Conservation (phyloP, 805 yeast species). For the Pichia heedii region DNA sequence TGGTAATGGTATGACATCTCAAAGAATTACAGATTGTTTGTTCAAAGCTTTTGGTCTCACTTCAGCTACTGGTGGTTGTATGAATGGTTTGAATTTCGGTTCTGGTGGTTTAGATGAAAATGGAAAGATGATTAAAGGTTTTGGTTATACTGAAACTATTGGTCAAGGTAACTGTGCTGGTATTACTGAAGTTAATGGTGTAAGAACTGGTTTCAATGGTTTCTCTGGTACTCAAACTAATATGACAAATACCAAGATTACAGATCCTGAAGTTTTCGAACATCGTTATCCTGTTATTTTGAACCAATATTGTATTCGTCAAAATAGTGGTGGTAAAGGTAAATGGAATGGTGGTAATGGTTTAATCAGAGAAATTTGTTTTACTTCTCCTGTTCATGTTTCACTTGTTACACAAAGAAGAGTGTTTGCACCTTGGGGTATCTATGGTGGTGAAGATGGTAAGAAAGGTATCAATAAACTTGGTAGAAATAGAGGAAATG, state of each 20-base stretch:
- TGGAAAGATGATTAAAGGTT: conserved; percentile 50
- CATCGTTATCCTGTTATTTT: conserved; percentile 78
- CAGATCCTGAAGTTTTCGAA: conserved; percentile 85
- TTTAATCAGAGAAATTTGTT: conserved; percentile 76
- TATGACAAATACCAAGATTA: conserved; percentile 89
- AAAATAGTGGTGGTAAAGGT: conserved; percentile 79
- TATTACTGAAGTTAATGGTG: conserved; percentile 47
- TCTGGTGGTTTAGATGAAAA: conserved; percentile 50
- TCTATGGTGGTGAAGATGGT: conserved; percentile 76
- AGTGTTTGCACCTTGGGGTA: conserved; percentile 76
- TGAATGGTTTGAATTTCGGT: conserved; percentile 92
- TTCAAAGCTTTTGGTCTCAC: conserved; percentile 78
- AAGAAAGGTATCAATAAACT: conserved; percentile 32
- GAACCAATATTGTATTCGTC: conserved; percentile 60
- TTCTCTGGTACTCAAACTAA: conserved; percentile 87
- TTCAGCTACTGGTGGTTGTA: conserved; percentile 95
- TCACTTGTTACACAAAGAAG: conserved; percentile 84
- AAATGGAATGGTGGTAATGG: conserved; percentile 75
- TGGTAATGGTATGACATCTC: conserved; percentile 92
- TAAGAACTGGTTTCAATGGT: conserved; percentile 75
- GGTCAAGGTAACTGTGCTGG: conserved; percentile 57
- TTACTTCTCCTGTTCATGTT: conserved; percentile 59
- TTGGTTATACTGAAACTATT: conserved; percentile 89
- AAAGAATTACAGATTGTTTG: conserved; percentile 83
- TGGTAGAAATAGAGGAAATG: conserved; percentile 19